These are phyloP conservation scores for Coprinopsis marcescibilis DNA, from an alignment of 768 basidiomycete genomes.

Conservation along the genomic window DNA sequence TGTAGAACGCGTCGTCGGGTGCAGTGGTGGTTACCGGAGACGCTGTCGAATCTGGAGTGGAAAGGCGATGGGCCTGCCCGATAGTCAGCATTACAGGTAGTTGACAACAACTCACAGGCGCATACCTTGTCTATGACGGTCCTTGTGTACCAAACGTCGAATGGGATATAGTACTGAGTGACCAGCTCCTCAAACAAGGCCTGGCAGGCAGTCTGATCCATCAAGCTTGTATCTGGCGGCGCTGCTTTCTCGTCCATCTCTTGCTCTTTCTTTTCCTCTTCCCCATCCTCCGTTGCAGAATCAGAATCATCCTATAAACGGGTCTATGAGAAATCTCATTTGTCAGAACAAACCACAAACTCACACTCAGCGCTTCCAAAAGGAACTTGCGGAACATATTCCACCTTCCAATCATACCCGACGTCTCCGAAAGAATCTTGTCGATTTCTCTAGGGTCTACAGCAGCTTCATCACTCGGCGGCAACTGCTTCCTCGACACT, in stretches of 20 bases:
- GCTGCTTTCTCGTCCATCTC: slow-evolving; percentile 2
- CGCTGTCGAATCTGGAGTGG: slow-evolving; percentile 64
- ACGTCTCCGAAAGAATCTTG: slow-evolving; percentile 79
- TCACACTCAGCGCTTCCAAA: slow-evolving; percentile 62
- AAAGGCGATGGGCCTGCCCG: slow-evolving; percentile 90
- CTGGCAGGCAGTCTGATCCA: slow-evolving; percentile 51
- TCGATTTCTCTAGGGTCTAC: slow-evolving; percentile 91
- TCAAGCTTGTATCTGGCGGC: slow-evolving; percentile 18
- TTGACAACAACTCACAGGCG: too few relatives aligned
- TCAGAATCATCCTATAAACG: slow-evolving; percentile 11
- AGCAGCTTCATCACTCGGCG: slow-evolving; percentile 41
- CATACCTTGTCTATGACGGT: slow-evolving; percentile 82
- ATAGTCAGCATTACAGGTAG: not conserved
- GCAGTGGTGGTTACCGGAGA: slow-evolving; percentile 63
- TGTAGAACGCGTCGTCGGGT: slow-evolving; percentile 95
- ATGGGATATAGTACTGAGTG: slow-evolving; percentile 71
- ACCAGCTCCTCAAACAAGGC: slow-evolving; percentile 62
- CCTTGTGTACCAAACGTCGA: slow-evolving; percentile 90
- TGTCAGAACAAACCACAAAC: slow-evolving; percentile 9
- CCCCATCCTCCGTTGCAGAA: slow-evolving; percentile 6
- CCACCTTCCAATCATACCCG: slow-evolving; percentile 91
- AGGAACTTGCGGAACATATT: slow-evolving; percentile 86
- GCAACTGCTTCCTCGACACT: slow-evolving; percentile 25
- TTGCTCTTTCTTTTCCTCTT: slow-evolving; percentile 4
- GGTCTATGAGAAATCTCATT: not conserved